Base-by-base conservation (phyloP, 192 early-diverging fungal genomes). In the Jimgerdemannia flammicorona region DNA sequence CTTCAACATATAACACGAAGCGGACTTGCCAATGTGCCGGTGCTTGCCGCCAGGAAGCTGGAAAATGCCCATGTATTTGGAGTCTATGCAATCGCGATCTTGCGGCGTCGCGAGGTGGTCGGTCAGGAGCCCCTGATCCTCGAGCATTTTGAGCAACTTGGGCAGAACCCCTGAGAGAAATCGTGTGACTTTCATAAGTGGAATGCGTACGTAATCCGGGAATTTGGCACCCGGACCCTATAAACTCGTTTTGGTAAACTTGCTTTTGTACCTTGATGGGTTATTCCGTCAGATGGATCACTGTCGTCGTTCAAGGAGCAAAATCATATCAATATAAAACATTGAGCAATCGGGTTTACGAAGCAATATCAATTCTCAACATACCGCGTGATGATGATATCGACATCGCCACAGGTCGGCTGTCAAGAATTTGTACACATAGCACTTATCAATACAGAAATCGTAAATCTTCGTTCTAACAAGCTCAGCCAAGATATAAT, bases 31-130 rank as follows among this genome's bases (percentile, higher is more conserved):
- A 40, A 84, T 81, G 40, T 84, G 80, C 41, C 59, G 79, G 67
- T 84, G 73, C 1, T 76, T 64, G 20, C 59, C 4, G 17, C 44
- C 65, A n/a, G 42, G 40, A 7, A 82, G 44, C 29, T 67, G 64
- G 65, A 76, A 79, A 40, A 83, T 78, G 2, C 79, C 79, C 80
- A 83, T 81, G 70, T 80, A 83, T 63, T 77, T 77, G 81, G 64
- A 18, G 64, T 1, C 14, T 19, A 65, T 14, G 64, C 19, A 14
- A 18, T 65, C 64, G 64, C 14, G 19, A 18, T 65, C 14, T 1
- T 19, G 14, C 14, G 64, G 64, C 14, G 19, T 14, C 0, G 64
- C 64, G 14, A 65, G 64, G 19, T 65, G 64, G 19, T 65, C 19
- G 14, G 64, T 65, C 14, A 65, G 14, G 64, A 65, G 19, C 14